Conservation (phyloP, 768 basidiomycete species). For the Tephrocybe sp. region DNA sequence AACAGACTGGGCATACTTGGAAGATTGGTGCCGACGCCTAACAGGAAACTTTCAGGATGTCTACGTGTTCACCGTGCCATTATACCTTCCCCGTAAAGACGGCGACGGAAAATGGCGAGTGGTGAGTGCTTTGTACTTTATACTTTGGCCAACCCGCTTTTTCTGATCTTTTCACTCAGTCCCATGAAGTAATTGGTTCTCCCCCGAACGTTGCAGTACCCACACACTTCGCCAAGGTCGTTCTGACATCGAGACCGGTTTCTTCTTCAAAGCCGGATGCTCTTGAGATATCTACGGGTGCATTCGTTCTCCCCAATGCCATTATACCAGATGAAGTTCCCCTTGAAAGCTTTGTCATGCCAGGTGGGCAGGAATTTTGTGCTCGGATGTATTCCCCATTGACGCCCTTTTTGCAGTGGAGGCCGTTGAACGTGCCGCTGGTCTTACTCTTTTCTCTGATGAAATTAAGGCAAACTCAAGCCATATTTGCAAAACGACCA, state of each 20-base stretch:
- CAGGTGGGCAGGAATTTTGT: constrained; percentile 48
- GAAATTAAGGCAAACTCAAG: constrained; percentile 70
- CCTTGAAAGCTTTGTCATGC: constrained; percentile 76
- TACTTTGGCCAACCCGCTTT: background rate
- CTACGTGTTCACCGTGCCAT: constrained; percentile 94
- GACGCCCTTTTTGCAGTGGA: constrained; percentile 57
- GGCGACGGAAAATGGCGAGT: constrained; percentile 94
- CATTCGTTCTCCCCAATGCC: constrained; percentile 96
- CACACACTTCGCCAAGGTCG: constrained; percentile 97
- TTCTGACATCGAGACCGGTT: constrained; percentile 71
- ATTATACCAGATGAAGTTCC: constrained; percentile 82
- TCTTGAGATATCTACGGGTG: constrained; percentile 81
- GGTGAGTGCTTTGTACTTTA: constrained; percentile 46
- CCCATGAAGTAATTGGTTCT: constrained; percentile 91
- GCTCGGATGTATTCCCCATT: background rate
- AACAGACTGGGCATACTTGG: constrained; percentile 93
- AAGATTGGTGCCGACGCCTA: constrained; percentile 91
- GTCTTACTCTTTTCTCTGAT: constrained; percentile 84
- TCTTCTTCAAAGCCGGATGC: constrained; percentile 70
- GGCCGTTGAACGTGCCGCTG: constrained; percentile 86
- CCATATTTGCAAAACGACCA: constrained; percentile 85
- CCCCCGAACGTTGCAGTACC: constrained; percentile 92
- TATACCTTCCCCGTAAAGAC: constrained; percentile 88
- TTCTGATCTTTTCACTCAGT: constrained; percentile 38
- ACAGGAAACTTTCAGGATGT: constrained; percentile 90